Conservation (phyloP, 1,284 basidiomycete species). For the Apiotrichum porosum region DNA sequence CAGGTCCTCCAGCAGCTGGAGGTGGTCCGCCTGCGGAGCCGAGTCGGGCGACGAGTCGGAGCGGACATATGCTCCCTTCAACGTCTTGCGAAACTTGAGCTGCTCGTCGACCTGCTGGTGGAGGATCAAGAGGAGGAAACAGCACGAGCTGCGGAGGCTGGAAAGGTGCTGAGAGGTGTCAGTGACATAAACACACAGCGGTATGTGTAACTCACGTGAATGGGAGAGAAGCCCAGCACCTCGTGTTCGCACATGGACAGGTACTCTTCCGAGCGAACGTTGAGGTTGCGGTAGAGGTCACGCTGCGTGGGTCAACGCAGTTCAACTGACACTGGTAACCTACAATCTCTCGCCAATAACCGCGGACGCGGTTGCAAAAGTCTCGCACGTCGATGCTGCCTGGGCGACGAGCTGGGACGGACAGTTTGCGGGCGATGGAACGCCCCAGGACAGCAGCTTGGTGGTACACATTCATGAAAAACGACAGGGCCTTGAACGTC, state of each 20-base stretch:
- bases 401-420: slow-evolving; percentile 16
- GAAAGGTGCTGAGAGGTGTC: slow-evolving; percentile 4
- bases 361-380: slow-evolving; percentile 19
- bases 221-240: slow-evolving; percentile 31
- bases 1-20: slow-evolving; percentile 20
- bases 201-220: slow-evolving; percentile 36
- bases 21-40: too few species aligned
- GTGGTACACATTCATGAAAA: slow-evolving; percentile 24
- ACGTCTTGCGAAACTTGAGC: slow-evolving; percentile 24
- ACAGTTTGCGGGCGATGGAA: slow-evolving; percentile 19
- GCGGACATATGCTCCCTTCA: slow-evolving; percentile 20
- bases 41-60: background rate
- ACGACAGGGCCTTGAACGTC: slow-evolving; percentile 20
- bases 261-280: slow-evolving; percentile 4
- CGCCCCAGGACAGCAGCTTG: slow-evolving; percentile 18
- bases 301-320: slow-evolving; percentile 3
- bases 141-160: slow-evolving; percentile 23
- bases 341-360: slow-evolving; percentile 27
- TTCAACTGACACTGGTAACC: background rate
- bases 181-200: background rate
- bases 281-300: slow-evolving; percentile 14
- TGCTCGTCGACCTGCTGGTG: slow-evolving; percentile 28
- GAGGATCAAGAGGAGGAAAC: slow-evolving; percentile 29
- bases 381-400: slow-evolving; percentile 23
- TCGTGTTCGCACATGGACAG: slow-evolving; percentile 13